Percentiles rank a stretch among this genome's conserved stretches.
Conservation (phyloP, 768 basidiomycete genomes). For the Termitomyces sp. region DNA sequence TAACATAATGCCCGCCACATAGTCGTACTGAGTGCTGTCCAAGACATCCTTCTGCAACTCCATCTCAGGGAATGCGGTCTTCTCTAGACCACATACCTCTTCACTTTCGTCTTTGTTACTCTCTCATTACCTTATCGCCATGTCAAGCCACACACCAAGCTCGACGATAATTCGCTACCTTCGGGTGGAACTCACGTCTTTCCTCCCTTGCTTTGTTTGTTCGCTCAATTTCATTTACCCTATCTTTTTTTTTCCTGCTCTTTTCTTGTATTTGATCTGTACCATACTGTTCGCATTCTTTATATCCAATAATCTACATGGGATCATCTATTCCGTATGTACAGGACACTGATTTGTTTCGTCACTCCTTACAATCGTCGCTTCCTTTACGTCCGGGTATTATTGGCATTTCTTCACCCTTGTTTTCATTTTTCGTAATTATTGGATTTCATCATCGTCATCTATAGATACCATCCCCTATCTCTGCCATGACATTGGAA, state of each 20-base stretch:
- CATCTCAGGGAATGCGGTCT: conserved; percentile 85
- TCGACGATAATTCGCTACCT: background rate
- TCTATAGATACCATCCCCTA: background rate
- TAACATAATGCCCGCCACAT: background rate
- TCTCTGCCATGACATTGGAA: background rate
- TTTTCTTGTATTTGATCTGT: background rate
- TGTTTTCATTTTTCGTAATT: background rate
- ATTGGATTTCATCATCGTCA: background rate
- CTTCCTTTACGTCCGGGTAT: background rate
- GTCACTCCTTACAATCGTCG: background rate
- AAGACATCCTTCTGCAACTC: conserved; percentile 82
- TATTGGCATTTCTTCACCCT: background rate
- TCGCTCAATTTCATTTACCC: background rate
- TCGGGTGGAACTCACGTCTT: background rate
- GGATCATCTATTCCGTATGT: background rate
- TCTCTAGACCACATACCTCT: conserved; percentile 33
- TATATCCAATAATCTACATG: background rate
- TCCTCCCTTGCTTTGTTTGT: background rate
- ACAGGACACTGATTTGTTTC: background rate
- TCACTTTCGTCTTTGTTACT: conserved; percentile 1
- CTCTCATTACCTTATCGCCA: background rate
- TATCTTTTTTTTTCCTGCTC: background rate
- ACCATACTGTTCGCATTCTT: background rate
- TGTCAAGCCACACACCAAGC: background rate
- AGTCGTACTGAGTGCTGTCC: conserved; percentile 83